Evolutionary conservation across 108 stramenopile genomes (phyloP), one percentile per base, ranked within the genome.

Genomic region (Pseudonitzschia pungens): DNA sequence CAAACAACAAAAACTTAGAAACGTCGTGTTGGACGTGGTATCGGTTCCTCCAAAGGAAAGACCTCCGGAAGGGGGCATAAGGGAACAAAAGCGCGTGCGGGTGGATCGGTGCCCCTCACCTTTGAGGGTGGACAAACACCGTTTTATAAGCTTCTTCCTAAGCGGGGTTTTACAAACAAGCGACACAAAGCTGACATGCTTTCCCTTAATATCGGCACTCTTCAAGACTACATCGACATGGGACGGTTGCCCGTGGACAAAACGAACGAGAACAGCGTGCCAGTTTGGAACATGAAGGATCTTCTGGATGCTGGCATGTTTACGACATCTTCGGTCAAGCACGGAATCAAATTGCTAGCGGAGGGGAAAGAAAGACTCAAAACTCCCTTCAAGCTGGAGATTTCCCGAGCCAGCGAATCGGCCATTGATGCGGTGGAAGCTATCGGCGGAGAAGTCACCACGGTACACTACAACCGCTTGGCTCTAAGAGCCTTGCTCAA

Each of bases 91-190:
- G 82, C 96, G 9, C 82, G 98, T 33, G 62, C 84, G 18, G 96
- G 97, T 21, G 86, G 90, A 44, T 93, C 92, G n/a, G 86, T 92
- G 33, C 83, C 84, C 9, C 79, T 89, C 21, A 72, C 73, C 24
- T 99, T 99, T 73, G 99, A 99, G 81, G 99, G 99, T 59, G 99
- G 99, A 1, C 99, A 99, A 77, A 99, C 99, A 33, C 96, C 95
- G 54, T 81, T 99, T 36, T 91, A 92, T 86, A 91, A 96, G 66
- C 81, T 87, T 15, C 43, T 98, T 29, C 99, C 99, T 65, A 99
- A 99, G 83, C 88, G 93, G 4, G 99, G 98, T 32, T 98, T 99
- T 83, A 98, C 89, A 59, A 98, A 98, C 74, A 82, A 83, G 63
- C 79, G 81, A 20, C 87, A 90, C 74, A 88, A 86, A 59, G 67